phyloP scores from a whole-genome alignment of 2,329 filamentous ascomycete genomes.

The Aspergillus felis region DNA sequence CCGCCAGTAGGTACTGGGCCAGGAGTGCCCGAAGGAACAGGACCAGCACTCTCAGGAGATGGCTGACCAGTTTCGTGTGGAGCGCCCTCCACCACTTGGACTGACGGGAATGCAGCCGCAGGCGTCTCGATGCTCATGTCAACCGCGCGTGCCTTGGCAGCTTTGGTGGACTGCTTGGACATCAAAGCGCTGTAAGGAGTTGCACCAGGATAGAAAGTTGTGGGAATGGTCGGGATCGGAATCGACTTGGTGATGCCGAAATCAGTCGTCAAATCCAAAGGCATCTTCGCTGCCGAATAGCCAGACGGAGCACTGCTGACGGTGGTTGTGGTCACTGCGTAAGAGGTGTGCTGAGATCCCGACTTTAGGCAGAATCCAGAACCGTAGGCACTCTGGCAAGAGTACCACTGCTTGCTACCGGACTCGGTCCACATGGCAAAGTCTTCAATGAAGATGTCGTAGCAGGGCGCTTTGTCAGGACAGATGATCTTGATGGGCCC shows the following conservation, averaged over 20 bases:
- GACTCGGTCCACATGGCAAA: constrained; percentile 46
- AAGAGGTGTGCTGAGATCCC: neutral
- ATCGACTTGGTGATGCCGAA: constrained; percentile 24
- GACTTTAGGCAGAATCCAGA: constrained; percentile 45
- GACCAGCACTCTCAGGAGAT: neutral
- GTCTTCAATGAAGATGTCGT: constrained; percentile 48
- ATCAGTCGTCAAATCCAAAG: constrained; percentile 19
- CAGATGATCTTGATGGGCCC: constrained; percentile 54
- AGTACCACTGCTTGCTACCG: constrained; percentile 31
- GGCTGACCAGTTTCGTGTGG: neutral
- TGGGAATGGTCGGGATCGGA: constrained; percentile 18
- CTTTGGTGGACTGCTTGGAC: neutral
- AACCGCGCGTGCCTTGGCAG: neutral
- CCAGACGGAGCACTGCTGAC: constrained; percentile 23
- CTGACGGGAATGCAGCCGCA: neutral
- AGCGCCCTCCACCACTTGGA: neutral
- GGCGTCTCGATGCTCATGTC: neutral
- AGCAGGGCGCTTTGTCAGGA: constrained; percentile 50
- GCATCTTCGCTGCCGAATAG: constrained; percentile 26
- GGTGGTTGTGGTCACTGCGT: constrained; percentile 23
- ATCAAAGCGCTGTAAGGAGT: neutral
- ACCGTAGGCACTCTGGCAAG: constrained; percentile 50
- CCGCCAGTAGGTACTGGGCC: too few relatives aligned
- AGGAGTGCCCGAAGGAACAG: neutral
- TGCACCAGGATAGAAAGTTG: neutral